A percentile compares a stretch with the other conserved stretches of the same genome.
Conservation (phyloP, 2,329 filamentous ascomycete species). For the Epicoccum sorghinum region DNA sequence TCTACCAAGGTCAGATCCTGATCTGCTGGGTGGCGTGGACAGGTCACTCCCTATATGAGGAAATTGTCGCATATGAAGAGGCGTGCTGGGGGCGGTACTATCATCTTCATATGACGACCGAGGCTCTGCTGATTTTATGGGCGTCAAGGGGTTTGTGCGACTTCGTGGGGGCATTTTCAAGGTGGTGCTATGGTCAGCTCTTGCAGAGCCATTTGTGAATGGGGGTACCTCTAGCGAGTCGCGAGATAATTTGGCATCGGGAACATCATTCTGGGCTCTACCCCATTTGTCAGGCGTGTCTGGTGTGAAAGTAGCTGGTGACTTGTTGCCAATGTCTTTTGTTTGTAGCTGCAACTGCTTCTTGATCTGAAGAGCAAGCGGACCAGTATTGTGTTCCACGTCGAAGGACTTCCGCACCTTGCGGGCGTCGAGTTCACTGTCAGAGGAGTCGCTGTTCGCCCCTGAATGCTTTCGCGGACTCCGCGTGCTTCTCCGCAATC, state of each 20-base stretch:
- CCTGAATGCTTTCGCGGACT: slow-evolving; percentile 23
- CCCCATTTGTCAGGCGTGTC: slow-evolving; percentile 52
- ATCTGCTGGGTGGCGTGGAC: slow-evolving; percentile 47
- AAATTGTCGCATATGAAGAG: slow-evolving; percentile 37
- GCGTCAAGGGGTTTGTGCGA: slow-evolving; percentile 20
- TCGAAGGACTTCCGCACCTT: slow-evolving; percentile 58
- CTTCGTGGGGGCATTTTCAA: slow-evolving; percentile 31
- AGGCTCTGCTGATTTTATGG: slow-evolving; percentile 38
- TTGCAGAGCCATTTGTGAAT: slow-evolving; percentile 26
- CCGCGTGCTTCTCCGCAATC: slow-evolving; percentile 21
- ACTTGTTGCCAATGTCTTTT: slow-evolving; percentile 41
- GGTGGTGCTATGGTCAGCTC: slow-evolving; percentile 21
- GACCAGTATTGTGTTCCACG: slow-evolving; percentile 52
- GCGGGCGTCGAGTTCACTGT: slow-evolving; percentile 55
- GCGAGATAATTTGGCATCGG: slow-evolving; percentile 22
- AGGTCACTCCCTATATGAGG: slow-evolving; percentile 42
- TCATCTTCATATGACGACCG: slow-evolving; percentile 49
- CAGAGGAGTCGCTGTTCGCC: slow-evolving; percentile 41
- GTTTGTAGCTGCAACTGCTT: slow-evolving; percentile 52
- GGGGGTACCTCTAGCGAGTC: slow-evolving; percentile 34
- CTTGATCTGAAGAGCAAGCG: slow-evolving; percentile 54
- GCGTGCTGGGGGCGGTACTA: slow-evolving; percentile 48
- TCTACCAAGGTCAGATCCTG: slow-evolving; percentile 40
- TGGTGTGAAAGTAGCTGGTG: slow-evolving; percentile 49
- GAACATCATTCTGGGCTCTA: slow-evolving; percentile 27